These are phyloP conservation scores for Aspergillus sergii DNA, from an alignment of 2,329 filamentous ascomycete species.

Conservation along the genomic window DNA sequence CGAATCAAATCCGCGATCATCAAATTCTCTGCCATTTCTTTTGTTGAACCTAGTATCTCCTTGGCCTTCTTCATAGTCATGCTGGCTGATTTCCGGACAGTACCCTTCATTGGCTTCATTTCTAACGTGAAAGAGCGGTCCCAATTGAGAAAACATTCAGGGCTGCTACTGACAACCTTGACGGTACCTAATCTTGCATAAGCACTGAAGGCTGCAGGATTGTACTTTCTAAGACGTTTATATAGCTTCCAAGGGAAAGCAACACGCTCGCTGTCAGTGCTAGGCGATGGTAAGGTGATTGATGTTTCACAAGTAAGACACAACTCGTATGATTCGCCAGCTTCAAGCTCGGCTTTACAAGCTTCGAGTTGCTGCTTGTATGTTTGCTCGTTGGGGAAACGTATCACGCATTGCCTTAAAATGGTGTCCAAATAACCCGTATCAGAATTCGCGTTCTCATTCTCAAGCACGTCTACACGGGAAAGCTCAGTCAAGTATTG, in stretches of 20 bases:
- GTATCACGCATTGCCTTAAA: slow-evolving; percentile 31
- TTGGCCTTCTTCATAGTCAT: slow-evolving; percentile 74
- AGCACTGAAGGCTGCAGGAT: slow-evolving; percentile 83
- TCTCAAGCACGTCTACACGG: slow-evolving; percentile 1
- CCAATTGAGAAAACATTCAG: slow-evolving; percentile 84
- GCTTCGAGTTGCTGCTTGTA: slow-evolving; percentile 69
- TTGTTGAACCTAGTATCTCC: slow-evolving; percentile 73
- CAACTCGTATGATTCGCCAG: slow-evolving; percentile 82
- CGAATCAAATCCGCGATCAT: slow-evolving; percentile 99
- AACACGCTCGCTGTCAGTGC: slow-evolving; percentile 25
- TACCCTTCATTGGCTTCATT: slow-evolving; percentile 96
- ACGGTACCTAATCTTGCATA: slow-evolving; percentile 71
- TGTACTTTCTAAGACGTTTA: slow-evolving; percentile 66
- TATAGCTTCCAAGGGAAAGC: slow-evolving; percentile 70
- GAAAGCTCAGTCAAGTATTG: slow-evolving; percentile 29
- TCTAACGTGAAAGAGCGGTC: slow-evolving; percentile 49
- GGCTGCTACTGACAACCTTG: slow-evolving; percentile 80
- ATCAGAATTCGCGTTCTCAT: slow-evolving; percentile 19
- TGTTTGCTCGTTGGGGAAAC: slow-evolving; percentile 43
- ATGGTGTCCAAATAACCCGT: slow-evolving; percentile 33
- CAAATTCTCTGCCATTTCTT: slow-evolving; percentile 92
- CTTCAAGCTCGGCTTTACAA: slow-evolving; percentile 72
- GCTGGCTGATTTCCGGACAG: slow-evolving; percentile 73
- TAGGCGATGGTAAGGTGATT: slow-evolving; percentile 50
- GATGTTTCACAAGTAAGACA: slow-evolving; percentile 77